Base-by-base conservation (phyloP, 176 grass and related monocot species). In the Avena atlantica region DNA sequence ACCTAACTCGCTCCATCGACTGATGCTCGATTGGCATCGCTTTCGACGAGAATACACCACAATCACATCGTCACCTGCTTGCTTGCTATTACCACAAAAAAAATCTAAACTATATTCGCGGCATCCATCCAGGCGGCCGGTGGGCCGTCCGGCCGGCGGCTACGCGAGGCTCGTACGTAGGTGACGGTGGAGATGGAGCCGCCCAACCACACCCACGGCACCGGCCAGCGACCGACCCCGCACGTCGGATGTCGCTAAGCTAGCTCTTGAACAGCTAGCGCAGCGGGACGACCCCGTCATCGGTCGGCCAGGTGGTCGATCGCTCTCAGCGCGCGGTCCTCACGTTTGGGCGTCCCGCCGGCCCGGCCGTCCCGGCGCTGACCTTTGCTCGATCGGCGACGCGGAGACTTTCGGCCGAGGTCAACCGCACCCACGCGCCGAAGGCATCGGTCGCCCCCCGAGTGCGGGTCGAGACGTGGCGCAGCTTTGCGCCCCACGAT, bases 1-100 rank as follows among this genome's bases (percentile, higher is more conserved):
- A 80, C 77, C 81, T 84, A 79, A 80, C 89, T 36, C 57, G 73
- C 79, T 50, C 60, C 83, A 12, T 70, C 56, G 24, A 25, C 78
- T 12, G n/a, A 23, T 44, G 42, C 9, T 24, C 59, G 21, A 62
- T 62, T 62, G n/a, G 21, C 59, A 48, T 53, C 79, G 27, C 89
- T 91, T 91, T 87, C 89, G 89, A 81, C 84, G 20, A 57, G 42
- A 89, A 64, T 2, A 21, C 20, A 60, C 42, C 42, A 14, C 70
- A 1, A 29, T 0, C 14, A 34, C 13, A 0, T 5, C n/a, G 42
- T 74, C 44, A 74, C 42, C n/a, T 49, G 13, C 44, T 74, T 15
- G 27, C 72, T 27, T 27, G 5, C 79, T 42, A 42, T 4, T 42
- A 0, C 40, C 40, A 42, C 5, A 42, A 3, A 34, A 67, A 67